These are phyloP conservation scores for Aspergillus ellipticus DNA, from an alignment of 495 filamentous ascomycete genomes.

Conservation along the genomic window DNA sequence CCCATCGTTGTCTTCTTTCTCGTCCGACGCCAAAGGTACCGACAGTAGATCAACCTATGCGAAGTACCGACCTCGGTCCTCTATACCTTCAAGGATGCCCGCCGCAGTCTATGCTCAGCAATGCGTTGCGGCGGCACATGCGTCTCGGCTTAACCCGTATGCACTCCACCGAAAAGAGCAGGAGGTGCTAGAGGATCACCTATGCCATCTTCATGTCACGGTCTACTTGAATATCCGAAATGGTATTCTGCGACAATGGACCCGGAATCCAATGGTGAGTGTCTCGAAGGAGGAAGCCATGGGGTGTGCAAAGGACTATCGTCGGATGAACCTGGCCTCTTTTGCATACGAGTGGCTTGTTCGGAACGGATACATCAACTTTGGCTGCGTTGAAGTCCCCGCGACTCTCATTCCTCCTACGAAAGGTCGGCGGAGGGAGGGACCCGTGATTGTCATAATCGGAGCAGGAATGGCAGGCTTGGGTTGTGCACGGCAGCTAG, in stretches of 20 bases:
- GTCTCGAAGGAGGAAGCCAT: constrained; percentile 86
- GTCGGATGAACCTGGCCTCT: constrained; percentile 87
- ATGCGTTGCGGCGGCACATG: constrained; percentile 81
- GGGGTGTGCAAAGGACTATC: constrained; percentile 83
- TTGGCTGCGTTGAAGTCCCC: constrained; percentile 77
- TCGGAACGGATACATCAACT: constrained; percentile 93
- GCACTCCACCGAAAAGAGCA: constrained; percentile 85
- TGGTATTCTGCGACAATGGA: constrained; percentile 88
- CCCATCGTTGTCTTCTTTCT: neutral
- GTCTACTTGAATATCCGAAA: constrained; percentile 97
- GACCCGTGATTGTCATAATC: constrained; percentile 72
- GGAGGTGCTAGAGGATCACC: constrained; percentile 67
- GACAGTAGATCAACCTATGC: constrained; percentile 22
- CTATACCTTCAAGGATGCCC: constrained; percentile 72
- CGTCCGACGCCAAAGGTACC: constrained; percentile 7
- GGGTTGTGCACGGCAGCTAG: constrained; percentile 86
- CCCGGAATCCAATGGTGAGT: constrained; percentile 80
- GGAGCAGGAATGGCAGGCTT: constrained; percentile 94
- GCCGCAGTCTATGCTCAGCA: constrained; percentile 78
- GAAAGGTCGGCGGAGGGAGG: constrained; percentile 46
- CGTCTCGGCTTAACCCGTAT: constrained; percentile 86
- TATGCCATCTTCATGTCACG: constrained; percentile 86
- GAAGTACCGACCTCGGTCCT: constrained; percentile 61
- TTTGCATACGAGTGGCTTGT: constrained; percentile 91
- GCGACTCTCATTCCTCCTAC: constrained; percentile 33